These are phyloP conservation scores for Tolypocladium amazonense DNA, from an alignment of 2,329 filamentous ascomycete species.

Conservation along the genomic window DNA sequence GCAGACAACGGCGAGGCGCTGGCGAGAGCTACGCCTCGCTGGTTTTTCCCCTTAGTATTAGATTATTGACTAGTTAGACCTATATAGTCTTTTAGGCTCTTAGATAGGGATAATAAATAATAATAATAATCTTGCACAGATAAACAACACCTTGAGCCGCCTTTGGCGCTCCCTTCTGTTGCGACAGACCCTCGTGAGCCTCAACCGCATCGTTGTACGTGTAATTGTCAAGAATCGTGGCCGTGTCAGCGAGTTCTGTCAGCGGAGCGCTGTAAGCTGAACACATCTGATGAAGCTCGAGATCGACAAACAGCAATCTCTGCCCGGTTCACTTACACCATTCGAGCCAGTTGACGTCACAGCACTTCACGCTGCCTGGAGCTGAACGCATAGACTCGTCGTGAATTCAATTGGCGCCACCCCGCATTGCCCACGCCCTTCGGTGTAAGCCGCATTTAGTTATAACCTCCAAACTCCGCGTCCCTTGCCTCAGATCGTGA, in stretches of 20 bases:
- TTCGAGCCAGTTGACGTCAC: too few species aligned
- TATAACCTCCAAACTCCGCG: background rate
- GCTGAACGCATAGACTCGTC: background rate
- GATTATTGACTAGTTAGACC: too few species aligned
- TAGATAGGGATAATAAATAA: too few species aligned
- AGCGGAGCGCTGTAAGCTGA: background rate
- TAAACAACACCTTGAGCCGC: too few species aligned
- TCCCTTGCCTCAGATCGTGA: background rate
- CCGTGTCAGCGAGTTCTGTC: background rate
- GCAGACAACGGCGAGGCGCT: too few species aligned
- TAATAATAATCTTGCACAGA: too few species aligned
- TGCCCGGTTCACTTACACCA: background rate
- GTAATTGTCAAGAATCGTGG: background rate
- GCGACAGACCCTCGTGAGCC: too few species aligned
- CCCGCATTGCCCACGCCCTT: background rate
- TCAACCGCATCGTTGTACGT: too few species aligned
- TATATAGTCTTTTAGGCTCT: too few species aligned
- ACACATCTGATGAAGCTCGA: background rate
- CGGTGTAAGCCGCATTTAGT: background rate
- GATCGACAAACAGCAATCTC: background rate
- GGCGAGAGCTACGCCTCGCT: too few species aligned
- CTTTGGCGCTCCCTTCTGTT: too few species aligned
- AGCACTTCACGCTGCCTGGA: background rate
- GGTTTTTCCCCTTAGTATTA: too few species aligned
- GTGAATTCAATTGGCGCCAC: background rate